Base-by-base conservation (phyloP, 2,329 filamentous ascomycete genomes). In the Ophiostoma fasciatum region DNA sequence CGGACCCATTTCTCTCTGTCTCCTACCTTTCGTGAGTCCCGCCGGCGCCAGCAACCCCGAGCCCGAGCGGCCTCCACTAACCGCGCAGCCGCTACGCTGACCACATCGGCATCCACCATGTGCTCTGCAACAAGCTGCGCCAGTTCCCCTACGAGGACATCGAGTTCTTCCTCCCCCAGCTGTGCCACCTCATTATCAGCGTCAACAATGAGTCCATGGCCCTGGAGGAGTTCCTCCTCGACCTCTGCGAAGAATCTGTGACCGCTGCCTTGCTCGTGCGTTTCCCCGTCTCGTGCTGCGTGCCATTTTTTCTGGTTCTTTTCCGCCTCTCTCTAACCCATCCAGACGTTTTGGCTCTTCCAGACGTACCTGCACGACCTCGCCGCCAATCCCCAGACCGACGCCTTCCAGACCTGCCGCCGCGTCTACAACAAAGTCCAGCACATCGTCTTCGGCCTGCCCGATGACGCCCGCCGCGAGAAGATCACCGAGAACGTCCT, bases 171-270 rank as follows among this genome's bases (percentile, higher is more conserved):
- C 70, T 90, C 33, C 82, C 82, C 43, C 80, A 84, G 64, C 64
- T 90, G 64, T 90, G 82, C 56, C 83, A 90, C 61, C 74, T 90
- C 45, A 76, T 87, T 60, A 81, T 90, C 52, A 87, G 80, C 58
- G 73, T 88, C 56, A 76, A 88, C 64, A 90, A 88, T 59, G 83
- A 90, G 64, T 88, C 82, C 47, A 87, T 90, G 81, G 82, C 83
- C 33, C 59, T 90, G 57, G 83, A 90, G 60, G 82, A 90, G 61
- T 90, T 88, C 54, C 69, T 90, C 49, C 63, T 88, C 51, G 82
- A 90, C 56, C 61, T 90, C 41, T 90, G 83, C 59, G 80, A 90
- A 57, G 82, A 88, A 59, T 88, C 82, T 14, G 82, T 87, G 46
- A 88, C 82, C 48, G 82, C 80, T 44, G 82, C 82, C 41, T 64